A percentile compares a stretch with the other conserved stretches of the same genome.
phyloP scores from a whole-genome alignment of 192 early-diverging fungal genomes.

The Piromyces finnis region DNA sequence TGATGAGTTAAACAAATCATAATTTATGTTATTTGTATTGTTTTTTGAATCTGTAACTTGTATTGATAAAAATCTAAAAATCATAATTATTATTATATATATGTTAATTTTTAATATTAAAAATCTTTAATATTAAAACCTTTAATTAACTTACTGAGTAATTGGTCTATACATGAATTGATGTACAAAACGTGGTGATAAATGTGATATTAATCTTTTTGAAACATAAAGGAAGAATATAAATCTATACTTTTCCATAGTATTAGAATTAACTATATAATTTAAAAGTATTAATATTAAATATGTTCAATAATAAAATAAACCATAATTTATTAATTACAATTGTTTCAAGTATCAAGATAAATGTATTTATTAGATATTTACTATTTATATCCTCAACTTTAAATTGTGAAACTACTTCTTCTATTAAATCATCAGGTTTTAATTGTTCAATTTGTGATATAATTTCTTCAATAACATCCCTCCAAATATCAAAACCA shows the following conservation, averaged over 20 bases:
- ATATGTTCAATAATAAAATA: no score
- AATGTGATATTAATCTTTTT: neutral
- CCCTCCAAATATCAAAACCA: neutral
- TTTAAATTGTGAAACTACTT: neutral
- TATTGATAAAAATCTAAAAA: neutral
- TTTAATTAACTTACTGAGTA: neutral
- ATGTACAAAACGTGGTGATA: neutral
- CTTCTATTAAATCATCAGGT: neutral
- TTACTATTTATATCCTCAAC: neutral
- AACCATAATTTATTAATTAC: no score
- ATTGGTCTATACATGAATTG: neutral
- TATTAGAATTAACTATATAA: neutral
- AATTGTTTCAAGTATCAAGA: no score
- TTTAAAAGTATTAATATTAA: no score
- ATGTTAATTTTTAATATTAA: no score
- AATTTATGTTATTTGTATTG: neutral
- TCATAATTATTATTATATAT: no score
- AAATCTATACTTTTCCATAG: neutral
- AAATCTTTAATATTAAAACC: no score
- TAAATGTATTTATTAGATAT: no score
- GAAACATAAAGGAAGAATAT: neutral
- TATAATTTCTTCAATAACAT: neutral
- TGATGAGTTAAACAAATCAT: neutral
- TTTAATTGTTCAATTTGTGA: neutral
- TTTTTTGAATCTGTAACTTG: neutral